These are phyloP conservation scores for Chrysoporthe austroafricana DNA, from an alignment of 2,329 filamentous ascomycete genomes.

Conservation along the genomic window DNA sequence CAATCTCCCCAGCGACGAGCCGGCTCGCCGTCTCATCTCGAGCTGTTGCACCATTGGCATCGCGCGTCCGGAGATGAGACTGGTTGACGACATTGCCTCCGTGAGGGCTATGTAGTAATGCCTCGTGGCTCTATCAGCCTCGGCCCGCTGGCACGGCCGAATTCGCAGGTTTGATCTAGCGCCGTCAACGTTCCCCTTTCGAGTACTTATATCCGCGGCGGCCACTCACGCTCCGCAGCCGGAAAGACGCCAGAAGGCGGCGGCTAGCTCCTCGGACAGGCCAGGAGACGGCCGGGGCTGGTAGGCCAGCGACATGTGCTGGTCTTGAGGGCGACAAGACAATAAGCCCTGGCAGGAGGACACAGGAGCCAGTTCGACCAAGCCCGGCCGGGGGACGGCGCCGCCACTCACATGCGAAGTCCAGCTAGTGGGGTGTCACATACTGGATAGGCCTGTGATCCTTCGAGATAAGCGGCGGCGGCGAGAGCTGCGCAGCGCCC, in stretches of 20 bases:
- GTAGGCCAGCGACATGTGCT: background rate
- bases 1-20: background rate
- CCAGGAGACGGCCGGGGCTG: background rate
- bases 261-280: background rate
- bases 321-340: background rate
- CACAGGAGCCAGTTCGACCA: background rate
- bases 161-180: conserved; percentile 2
- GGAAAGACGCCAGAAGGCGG: background rate
- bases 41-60: background rate
- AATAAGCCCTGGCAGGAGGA: background rate
- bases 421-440: background rate
- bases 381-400: background rate
- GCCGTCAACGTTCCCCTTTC: background rate
- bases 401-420: background rate
- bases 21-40: background rate
- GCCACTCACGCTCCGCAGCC: conserved; percentile 6
- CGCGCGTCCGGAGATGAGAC: background rate
- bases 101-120: background rate
- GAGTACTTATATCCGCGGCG: conserved; percentile 12
- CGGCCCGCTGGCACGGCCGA: background rate
- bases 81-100: background rate
- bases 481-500: background rate
- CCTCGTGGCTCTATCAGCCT: background rate
- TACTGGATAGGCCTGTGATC: background rate
- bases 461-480: conserved; percentile 2